Conservation (phyloP, 345 rosid genomes). For the Hibiscus tridactylites region DNA sequence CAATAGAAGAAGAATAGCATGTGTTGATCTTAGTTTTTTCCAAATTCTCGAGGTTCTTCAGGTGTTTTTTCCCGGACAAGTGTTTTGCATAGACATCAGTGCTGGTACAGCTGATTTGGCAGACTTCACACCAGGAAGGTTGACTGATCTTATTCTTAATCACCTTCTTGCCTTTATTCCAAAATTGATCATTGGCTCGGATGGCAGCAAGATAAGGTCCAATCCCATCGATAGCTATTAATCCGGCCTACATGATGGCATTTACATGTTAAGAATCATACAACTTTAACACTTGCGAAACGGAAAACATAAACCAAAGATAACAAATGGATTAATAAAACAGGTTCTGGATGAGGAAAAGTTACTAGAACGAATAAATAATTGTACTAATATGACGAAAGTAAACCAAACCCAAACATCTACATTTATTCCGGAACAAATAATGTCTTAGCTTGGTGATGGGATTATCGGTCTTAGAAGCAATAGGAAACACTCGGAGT, state of each 20-base stretch:
- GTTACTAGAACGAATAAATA: neutral
- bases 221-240: conserved; percentile 11
- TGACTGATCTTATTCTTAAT: conserved; percentile 16
- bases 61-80: conserved; percentile 23
- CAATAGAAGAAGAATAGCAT: conserved; percentile 8
- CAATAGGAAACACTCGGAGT: neutral
- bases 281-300: neutral
- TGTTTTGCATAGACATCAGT: conserved; percentile 18
- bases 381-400: neutral
- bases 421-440: neutral
- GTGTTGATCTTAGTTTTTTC: conserved; percentile 19
- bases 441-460: neutral
- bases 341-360: neutral
- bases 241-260: conserved; percentile 8
- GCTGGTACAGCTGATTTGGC: conserved; percentile 22
- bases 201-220: conserved; percentile 20
- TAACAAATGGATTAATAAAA: neutral
- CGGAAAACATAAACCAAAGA: neutral
- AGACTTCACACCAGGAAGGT: conserved; percentile 24
- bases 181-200: conserved; percentile 16
- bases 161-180: conserved; percentile 14
- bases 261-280: neutral
- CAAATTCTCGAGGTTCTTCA: conserved; percentile 17
- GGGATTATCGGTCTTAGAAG: neutral
- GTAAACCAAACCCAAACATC: neutral